These are phyloP conservation scores for Trypanosomatidae sp. DNA, from an alignment of 208 protist species.

Conservation along the genomic window DNA sequence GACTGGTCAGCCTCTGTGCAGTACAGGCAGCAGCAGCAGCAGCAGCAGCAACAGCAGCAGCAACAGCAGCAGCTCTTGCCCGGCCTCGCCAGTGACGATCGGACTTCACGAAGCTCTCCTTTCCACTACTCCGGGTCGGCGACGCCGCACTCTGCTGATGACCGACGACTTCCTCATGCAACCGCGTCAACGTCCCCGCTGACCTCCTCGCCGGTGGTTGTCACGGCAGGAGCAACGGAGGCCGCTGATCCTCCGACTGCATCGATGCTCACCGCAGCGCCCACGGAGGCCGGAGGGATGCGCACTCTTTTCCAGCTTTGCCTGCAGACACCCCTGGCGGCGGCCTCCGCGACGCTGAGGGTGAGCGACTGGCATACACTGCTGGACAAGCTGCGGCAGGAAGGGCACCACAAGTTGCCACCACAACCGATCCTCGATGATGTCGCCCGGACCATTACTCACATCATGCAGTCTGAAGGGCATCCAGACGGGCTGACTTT, in stretches of 20 bases:
- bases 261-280: background rate
- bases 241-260: background rate
- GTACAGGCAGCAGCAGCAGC: background rate
- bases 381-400: slow-evolving; percentile 14
- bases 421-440: slow-evolving; percentile 40
- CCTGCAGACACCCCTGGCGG: slow-evolving; percentile 7
- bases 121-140: background rate
- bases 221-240: background rate
- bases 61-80: background rate
- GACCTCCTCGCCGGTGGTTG: background rate
- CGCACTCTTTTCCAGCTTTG: slow-evolving; percentile 17
- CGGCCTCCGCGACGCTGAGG: slow-evolving; percentile 15
- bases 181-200: background rate
- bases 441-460: slow-evolving; percentile 25
- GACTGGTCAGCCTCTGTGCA: background rate
- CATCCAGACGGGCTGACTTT: slow-evolving; percentile 5
- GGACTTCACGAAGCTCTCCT: background rate
- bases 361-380: slow-evolving; percentile 26
- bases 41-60: background rate
- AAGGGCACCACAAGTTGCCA: slow-evolving; percentile 29
- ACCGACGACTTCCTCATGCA: background rate
- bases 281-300: slow-evolving; percentile 6
- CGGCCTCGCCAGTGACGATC: background rate
- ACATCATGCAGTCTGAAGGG: background rate
- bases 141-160: background rate